A percentile compares a stretch with the other conserved stretches of the same genome.
phyloP scores from a whole-genome alignment of 164 flowering plant genomes.

The Kalanchoe fedtschenkoi region DNA sequence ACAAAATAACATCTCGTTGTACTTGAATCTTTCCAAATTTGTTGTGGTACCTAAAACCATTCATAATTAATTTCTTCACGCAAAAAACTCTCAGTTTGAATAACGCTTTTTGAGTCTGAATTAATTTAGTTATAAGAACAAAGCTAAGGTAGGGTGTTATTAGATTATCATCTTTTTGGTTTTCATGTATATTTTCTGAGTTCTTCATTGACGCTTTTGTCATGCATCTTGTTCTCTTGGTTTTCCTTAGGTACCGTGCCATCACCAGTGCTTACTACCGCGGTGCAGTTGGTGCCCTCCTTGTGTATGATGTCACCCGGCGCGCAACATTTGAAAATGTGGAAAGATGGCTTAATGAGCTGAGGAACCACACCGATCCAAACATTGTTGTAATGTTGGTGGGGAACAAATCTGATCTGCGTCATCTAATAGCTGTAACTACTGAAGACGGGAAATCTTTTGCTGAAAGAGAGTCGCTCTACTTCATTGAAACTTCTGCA shows the following conservation, averaged over 20 bases:
- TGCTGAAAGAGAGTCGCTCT: constrained; percentile 54
- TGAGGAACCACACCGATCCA: constrained; percentile 34
- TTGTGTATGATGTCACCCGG: constrained; percentile 40
- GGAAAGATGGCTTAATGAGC: constrained; percentile 44
- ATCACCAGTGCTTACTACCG: constrained; percentile 49
- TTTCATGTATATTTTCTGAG: no score
- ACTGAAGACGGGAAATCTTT: constrained; percentile 34
- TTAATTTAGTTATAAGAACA: no score
- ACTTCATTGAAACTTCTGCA: constrained; percentile 63
- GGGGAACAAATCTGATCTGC: constrained; percentile 43
- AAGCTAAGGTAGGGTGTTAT: no score
- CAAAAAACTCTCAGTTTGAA: no score
- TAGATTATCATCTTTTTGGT: no score
- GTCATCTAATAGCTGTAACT: constrained; percentile 36
- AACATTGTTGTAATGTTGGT: constrained; percentile 42
- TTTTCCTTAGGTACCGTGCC: constrained; percentile 24
- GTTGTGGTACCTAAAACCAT: no score
- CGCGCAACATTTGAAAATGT: constrained; percentile 46
- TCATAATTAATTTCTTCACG: no score
- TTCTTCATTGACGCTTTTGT: no score
- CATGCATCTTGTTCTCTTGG: background rate
- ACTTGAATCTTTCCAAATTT: no score
- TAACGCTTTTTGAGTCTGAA: no score
- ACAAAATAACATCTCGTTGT: no score
- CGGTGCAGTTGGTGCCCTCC: constrained; percentile 43